Evolutionary conservation across 345 rosid genomes (phyloP).

Genomic region (Citrus unshiu): DNA sequence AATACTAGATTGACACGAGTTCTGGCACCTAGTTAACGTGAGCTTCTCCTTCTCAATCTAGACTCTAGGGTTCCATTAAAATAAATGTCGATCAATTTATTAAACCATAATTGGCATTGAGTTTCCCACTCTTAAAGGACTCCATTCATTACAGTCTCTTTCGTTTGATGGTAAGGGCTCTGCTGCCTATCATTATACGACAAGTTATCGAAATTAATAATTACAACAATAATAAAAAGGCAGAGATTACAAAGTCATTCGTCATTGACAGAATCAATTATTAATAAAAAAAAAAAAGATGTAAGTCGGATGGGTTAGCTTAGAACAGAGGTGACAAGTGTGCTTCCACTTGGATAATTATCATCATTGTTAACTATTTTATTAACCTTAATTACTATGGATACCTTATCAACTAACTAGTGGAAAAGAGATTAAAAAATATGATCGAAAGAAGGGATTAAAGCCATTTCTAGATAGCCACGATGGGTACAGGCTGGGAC

Average conservation of each 20-base stretch:
- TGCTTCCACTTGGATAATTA: slow-evolving; percentile 2
- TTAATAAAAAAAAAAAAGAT: not conserved
- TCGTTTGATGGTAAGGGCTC: not conserved
- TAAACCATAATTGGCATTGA: too few relatives aligned
- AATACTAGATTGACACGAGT: too few relatives aligned
- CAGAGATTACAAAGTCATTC: not conserved
- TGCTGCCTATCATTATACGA: not conserved
- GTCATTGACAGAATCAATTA: not conserved
- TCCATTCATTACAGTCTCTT: not conserved
- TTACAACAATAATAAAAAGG: not conserved
- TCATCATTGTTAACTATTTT: not conserved
- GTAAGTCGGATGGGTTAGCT: not conserved
- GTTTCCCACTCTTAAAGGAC: too few relatives aligned
- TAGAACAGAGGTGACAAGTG: slow-evolving; percentile 15
- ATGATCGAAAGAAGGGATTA: slow-evolving; percentile 11
- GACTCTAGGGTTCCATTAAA: too few relatives aligned
- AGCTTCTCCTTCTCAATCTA: too few relatives aligned
- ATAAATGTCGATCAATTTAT: too few relatives aligned
- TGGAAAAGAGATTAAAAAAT: not conserved
- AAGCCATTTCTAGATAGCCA: slow-evolving; percentile 32
- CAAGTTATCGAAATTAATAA: not conserved
- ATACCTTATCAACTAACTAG: slow-evolving; percentile 19
- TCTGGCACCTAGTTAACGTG: too few relatives aligned
- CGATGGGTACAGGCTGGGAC: slow-evolving; percentile 27
- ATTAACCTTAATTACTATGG: slow-evolving; percentile 8